Evolutionary conservation across 306 rosid species (phyloP).

Genomic region (Lathyrus tuberosus): DNA sequence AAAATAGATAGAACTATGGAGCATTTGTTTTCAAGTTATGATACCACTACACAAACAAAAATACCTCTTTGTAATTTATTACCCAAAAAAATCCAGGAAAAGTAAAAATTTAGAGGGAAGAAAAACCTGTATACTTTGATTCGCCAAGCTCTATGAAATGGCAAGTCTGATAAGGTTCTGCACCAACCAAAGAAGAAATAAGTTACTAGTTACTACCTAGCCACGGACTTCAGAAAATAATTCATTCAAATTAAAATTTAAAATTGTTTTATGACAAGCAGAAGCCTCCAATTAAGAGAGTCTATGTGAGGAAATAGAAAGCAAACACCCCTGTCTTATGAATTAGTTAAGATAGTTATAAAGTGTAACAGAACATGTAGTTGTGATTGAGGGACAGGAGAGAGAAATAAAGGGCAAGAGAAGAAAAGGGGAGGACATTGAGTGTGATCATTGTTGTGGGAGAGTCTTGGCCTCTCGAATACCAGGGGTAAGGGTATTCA

Average conservation of each 20-base stretch:
- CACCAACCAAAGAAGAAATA: slow-evolving; percentile 35
- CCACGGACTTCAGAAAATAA: slow-evolving; percentile 15
- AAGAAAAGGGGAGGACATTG: neutral
- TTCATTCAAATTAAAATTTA: slow-evolving; percentile 8
- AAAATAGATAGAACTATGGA: neutral
- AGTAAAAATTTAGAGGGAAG: slow-evolving; percentile 30
- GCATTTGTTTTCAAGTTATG: slow-evolving; percentile 1
- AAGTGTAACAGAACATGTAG: neutral
- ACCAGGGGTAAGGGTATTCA: neutral
- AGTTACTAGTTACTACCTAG: slow-evolving; percentile 12
- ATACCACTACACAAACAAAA: slow-evolving; percentile 18
- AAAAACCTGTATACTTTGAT: slow-evolving; percentile 40
- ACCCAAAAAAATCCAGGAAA: slow-evolving; percentile 3
- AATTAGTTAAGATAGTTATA: slow-evolving; percentile 8
- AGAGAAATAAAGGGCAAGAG: neutral
- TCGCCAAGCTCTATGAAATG: slow-evolving; percentile 11
- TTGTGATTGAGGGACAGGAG: neutral
- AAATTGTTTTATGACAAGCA: neutral
- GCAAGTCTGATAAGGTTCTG: slow-evolving; percentile 31
- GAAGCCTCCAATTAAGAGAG: neutral
- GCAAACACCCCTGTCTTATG: neutral
- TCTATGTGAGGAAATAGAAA: neutral
- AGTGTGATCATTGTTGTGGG: slow-evolving; percentile 4
- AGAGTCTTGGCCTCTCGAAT: neutral
- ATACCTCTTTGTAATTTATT: slow-evolving; percentile 1